Percentiles rank a stretch among this genome's conserved stretches.
Evolutionary conservation across 495 filamentous ascomycete species (phyloP).

Genomic region (Hyaloscypha hepaticicola): DNA sequence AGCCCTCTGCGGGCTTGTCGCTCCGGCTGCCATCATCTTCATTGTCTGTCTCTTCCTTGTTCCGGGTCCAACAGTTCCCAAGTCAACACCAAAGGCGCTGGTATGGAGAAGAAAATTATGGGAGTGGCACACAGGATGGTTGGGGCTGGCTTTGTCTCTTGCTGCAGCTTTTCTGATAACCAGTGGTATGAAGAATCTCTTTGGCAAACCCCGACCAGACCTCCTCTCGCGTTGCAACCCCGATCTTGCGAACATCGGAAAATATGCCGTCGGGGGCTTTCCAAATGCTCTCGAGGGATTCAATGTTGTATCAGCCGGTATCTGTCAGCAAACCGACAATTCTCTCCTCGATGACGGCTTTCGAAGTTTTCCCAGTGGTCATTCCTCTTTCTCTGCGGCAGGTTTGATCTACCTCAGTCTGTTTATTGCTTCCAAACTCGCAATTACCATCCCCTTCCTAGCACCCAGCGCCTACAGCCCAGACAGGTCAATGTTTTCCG

Average conservation of each 20-base stretch:
- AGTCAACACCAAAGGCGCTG: conserved; percentile 61
- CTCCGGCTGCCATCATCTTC: conserved; percentile 65
- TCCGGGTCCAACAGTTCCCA: conserved; percentile 61
- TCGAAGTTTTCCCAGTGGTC: conserved; percentile 78
- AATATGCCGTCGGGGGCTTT: conserved; percentile 44
- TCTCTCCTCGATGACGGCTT: conserved; percentile 79
- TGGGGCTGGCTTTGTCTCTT: conserved; percentile 69
- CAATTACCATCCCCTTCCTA: conserved; percentile 57
- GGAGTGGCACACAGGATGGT: conserved; percentile 79
- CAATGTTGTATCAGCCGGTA: conserved; percentile 60
- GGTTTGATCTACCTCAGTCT: conserved; percentile 80
- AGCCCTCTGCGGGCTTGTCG: conserved; percentile 52
- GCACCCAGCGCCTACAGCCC: conserved; percentile 39
- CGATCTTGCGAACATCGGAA: conserved; percentile 41
- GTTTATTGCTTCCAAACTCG: conserved; percentile 63
- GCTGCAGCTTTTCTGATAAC: conserved; percentile 73
- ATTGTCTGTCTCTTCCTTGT: conserved; percentile 70
- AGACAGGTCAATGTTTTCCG: conserved; percentile 38
- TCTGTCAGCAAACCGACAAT: conserved; percentile 68
- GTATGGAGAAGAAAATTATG: conserved; percentile 74
- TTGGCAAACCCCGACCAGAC: conserved; percentile 83
- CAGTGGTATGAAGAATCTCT: conserved; percentile 80
- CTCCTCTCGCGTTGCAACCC: conserved; percentile 70
- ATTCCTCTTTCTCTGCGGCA: conserved; percentile 63
- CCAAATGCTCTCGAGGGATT: conserved; percentile 34